A percentile compares a stretch with the other conserved stretches of the same genome.
Conservation (phyloP, 2,329 filamentous ascomycete genomes). For the Fusarium armeniacum region DNA sequence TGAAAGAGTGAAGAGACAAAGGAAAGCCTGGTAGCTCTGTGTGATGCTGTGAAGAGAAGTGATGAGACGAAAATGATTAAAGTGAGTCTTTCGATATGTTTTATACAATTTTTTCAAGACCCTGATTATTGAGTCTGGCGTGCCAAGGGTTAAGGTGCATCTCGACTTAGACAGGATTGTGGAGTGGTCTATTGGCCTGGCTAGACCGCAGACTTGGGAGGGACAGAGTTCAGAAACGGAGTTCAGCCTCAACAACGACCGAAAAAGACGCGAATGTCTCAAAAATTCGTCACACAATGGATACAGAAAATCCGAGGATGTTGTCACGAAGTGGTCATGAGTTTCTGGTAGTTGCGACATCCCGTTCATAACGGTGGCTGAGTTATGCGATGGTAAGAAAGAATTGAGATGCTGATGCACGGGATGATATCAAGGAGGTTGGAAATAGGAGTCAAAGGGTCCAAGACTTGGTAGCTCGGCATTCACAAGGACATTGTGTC, state of each 20-base stretch:
- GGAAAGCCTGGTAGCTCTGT: constrained; percentile 4
- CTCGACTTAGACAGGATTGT: constrained; percentile 37
- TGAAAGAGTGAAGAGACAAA: background rate
- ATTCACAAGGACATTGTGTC: background rate
- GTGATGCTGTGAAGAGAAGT: constrained; percentile 2
- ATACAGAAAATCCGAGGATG: too few relatives aligned
- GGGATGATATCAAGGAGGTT: background rate
- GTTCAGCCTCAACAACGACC: constrained; percentile 3
- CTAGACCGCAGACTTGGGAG: constrained; percentile 19
- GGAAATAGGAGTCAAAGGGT: accelerated
- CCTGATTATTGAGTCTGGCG: background rate
- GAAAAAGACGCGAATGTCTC: background rate
- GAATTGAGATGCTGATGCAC: background rate
- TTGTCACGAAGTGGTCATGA: constrained; percentile 15
- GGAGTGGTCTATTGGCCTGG: constrained; percentile 26
- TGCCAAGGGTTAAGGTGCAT: constrained; percentile 26
- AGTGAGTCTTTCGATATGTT: constrained; percentile 13
- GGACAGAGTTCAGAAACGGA: constrained; percentile 16
- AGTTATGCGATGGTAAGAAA: background rate
- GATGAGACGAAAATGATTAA: background rate
- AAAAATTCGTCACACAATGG: constrained; percentile 3
- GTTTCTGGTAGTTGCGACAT: constrained; percentile 5
- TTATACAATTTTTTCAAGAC: constrained; percentile 25
- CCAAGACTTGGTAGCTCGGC: accelerated
- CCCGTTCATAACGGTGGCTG: background rate